Percentiles rank a stretch among this genome's conserved stretches.
These are phyloP conservation scores for Hansfordia pulvinata DNA, from an alignment of 2,329 filamentous ascomycete genomes.

Conservation along the genomic window DNA sequence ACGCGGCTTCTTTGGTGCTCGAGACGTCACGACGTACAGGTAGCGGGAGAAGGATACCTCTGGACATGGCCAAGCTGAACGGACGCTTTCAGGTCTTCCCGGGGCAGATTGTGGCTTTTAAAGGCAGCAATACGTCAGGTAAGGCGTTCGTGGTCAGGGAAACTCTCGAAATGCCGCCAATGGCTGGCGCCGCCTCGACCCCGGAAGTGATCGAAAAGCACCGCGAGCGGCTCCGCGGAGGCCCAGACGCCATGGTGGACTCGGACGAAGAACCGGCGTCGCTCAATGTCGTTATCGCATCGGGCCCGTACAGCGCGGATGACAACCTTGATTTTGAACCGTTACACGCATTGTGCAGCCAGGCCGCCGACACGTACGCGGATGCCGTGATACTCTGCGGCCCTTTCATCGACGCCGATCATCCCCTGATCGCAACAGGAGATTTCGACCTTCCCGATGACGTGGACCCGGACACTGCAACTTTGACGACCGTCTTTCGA, in stretches of 20 bases:
- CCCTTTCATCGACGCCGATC: conserved; percentile 84
- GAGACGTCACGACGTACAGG: conserved; percentile 80
- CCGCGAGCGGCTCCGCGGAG: conserved; percentile 53
- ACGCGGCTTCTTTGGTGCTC: conserved; percentile 70
- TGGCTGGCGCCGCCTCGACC: conserved; percentile 61
- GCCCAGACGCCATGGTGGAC: conserved; percentile 47
- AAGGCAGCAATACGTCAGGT: conserved; percentile 77
- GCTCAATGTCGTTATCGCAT: conserved; percentile 62
- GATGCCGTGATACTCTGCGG: conserved; percentile 73
- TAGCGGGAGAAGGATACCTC: conserved; percentile 65
- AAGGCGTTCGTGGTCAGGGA: conserved; percentile 70
- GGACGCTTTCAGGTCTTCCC: conserved; percentile 73
- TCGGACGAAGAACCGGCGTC: conserved; percentile 49
- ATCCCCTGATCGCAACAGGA: conserved; percentile 71
- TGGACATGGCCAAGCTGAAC: conserved; percentile 58
- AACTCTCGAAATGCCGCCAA: conserved; percentile 58
- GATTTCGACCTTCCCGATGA: conserved; percentile 66
- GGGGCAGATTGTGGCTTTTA: conserved; percentile 80
- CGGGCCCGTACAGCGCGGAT: conserved; percentile 85
- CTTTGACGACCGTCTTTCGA: conserved; percentile 72
- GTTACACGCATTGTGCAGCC: conserved; percentile 65
- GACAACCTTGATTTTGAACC: conserved; percentile 87
- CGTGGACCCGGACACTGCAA: conserved; percentile 64
- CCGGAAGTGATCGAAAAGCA: conserved; percentile 52
- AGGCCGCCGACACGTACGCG: conserved; percentile 59